Evolutionary conservation across 257 asterid genomes (phyloP).

Genomic region (Petunia axillaris): DNA sequence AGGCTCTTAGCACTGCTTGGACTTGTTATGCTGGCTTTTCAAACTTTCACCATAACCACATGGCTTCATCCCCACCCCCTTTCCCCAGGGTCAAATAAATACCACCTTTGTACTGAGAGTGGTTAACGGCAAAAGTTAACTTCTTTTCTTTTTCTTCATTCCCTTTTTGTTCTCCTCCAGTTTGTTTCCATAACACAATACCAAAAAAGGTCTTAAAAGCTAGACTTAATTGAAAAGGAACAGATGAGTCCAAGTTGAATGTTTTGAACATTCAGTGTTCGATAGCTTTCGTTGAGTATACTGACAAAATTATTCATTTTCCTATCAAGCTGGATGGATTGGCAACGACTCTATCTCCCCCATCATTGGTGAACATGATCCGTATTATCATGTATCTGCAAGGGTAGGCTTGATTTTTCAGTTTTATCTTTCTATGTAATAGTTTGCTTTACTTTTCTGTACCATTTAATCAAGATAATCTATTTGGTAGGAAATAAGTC

Average conservation of each 20-base stretch:
- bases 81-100: not conserved
- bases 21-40: not conserved
- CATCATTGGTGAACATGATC: slow-evolving; percentile 92
- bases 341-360: slow-evolving; percentile 94
- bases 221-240: not conserved
- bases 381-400: slow-evolving; percentile 81
- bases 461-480: slow-evolving; percentile 27
- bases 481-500: slow-evolving; percentile 74
- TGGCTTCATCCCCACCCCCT: not conserved
- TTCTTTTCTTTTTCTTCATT: slow-evolving; percentile 5
- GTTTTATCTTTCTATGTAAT: slow-evolving; percentile 17
- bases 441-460: slow-evolving; percentile 2
- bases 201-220: not conserved
- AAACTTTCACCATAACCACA: not conserved
- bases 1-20: not conserved
- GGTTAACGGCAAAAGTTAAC: not conserved
- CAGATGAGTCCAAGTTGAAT: not conserved
- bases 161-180: not conserved
- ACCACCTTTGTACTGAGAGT: not conserved
- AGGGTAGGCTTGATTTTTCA: slow-evolving; percentile 61
- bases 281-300: not conserved
- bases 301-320: not conserved
- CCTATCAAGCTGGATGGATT: slow-evolving; percentile 93
- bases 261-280: not conserved
- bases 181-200: not conserved